These are phyloP conservation scores for Incumbomyces lentus DNA, from an alignment of 2,329 filamentous ascomycete genomes.

Conservation along the genomic window DNA sequence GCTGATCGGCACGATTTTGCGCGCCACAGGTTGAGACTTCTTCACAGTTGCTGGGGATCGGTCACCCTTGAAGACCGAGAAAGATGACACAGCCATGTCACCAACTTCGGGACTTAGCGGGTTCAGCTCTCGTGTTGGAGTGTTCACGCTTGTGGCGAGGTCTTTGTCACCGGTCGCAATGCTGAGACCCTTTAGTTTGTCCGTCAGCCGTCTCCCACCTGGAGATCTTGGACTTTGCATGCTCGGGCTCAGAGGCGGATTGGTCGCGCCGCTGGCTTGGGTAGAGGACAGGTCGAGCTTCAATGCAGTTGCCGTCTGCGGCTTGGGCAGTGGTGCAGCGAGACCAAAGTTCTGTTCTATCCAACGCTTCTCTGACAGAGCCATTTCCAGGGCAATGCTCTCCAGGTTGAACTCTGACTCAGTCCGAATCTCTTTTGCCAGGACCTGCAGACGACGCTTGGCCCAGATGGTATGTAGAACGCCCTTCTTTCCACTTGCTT, in stretches of 20 bases:
- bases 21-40: slow-evolving; percentile 15
- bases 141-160: slow-evolving; percentile 23
- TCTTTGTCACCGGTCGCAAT: slow-evolving; percentile 63
- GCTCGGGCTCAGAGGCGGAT: slow-evolving; percentile 44
- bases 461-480: slow-evolving; percentile 88
- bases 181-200: slow-evolving; percentile 70
- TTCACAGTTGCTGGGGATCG: slow-evolving; percentile 20
- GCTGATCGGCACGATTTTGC: slow-evolving; percentile 26
- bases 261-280: slow-evolving; percentile 21
- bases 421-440: slow-evolving; percentile 64
- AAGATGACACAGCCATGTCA: slow-evolving; percentile 53
- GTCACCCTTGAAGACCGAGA: slow-evolving; percentile 48
- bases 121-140: slow-evolving; percentile 26
- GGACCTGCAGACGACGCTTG: slow-evolving; percentile 63
- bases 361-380: slow-evolving; percentile 72
- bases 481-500: slow-evolving; percentile 61
- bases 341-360: slow-evolving; percentile 72
- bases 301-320: slow-evolving; percentile 22
- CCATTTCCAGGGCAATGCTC: slow-evolving; percentile 76
- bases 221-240: slow-evolving; percentile 46
- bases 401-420: slow-evolving; percentile 68
- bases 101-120: slow-evolving; percentile 53
- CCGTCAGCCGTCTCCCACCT: slow-evolving; percentile 58
- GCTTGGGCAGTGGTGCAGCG: slow-evolving; percentile 18
- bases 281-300: slow-evolving; percentile 21